Base-by-base conservation (phyloP, 352 stramenopile genomes). In the Globisporangium uncinulatum region DNA sequence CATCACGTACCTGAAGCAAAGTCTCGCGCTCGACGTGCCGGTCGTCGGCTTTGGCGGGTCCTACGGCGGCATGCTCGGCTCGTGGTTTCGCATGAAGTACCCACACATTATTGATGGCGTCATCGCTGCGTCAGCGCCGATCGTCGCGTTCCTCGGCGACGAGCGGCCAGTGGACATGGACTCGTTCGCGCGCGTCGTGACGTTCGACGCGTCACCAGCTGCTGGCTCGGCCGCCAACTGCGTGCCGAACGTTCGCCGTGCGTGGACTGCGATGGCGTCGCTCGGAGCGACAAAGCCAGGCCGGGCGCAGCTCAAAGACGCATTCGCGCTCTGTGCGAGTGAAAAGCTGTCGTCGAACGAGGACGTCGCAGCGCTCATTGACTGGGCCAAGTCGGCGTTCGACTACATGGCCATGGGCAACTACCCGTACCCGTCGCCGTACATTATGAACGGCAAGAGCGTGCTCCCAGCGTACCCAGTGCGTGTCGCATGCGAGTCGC, bases 371-470 rank as follows among this genome's bases (percentile, higher is more conserved):
- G 64, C 10, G 13, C 54, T 96, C 29, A 29, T 29, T 29, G 24
- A 29, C 24, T 29, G 24, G 24, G 74, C 43, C 90, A 73, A 75
- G 67, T 70, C 47, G 85, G 24, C 24, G 24, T 29, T 86, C 57
- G 79, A 72, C 9, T 98, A 89, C 57, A 93, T 98, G 75, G 92
- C 93, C 15, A 98, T 98, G 88, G 95, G 94, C 36, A 97, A 97
- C 70, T 99, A 96, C 68, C 96, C 96, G 9, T 99, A 98, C 72
- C 84, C 93, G 21, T 96, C 87, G n/a, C 82, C 76, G 11, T 99
- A 98, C 72, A 96, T 98, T 59, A 83, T 93, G 65, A 95, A 96
- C 46, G 88, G 87, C 31, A 54, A 72, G 43, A 86, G 74, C 48
- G 70, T 85, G n/a, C 64, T 98, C 41, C 94, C 92, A 2, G 73